Conservation (phyloP, 2,329 filamentous ascomycete species). For the Xylariaceae sp. region DNA sequence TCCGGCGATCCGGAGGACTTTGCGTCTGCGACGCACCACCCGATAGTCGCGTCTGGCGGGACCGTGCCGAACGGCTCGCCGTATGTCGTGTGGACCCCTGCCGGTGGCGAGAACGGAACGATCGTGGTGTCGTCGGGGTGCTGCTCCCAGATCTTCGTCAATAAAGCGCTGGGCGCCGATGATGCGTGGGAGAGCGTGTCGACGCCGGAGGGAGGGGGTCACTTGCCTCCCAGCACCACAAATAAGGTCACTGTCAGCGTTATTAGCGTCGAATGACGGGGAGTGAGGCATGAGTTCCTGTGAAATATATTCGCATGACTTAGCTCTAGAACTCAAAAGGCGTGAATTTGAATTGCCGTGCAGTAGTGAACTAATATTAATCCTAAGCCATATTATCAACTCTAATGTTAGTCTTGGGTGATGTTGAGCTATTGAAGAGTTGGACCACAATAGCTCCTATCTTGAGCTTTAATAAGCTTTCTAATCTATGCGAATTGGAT, state of each 20-base stretch:
- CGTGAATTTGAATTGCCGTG: too few relatives aligned
- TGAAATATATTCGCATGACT: too few relatives aligned
- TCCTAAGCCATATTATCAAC: too few relatives aligned
- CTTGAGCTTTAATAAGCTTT: too few relatives aligned
- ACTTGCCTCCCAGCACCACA: slow-evolving; percentile 45
- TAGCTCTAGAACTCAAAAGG: too few relatives aligned
- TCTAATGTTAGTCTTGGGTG: too few relatives aligned
- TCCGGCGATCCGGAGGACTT: slow-evolving; percentile 35
- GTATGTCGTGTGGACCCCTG: slow-evolving; percentile 40
- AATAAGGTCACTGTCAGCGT: slow-evolving; percentile 40
- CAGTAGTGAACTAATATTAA: too few relatives aligned
- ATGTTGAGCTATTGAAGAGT: too few relatives aligned
- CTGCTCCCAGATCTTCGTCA: slow-evolving; percentile 36
- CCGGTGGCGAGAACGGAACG: slow-evolving; percentile 37
- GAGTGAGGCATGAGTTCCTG: background rate
- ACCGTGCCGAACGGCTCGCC: slow-evolving; percentile 36
- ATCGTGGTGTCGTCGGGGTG: slow-evolving; percentile 39
- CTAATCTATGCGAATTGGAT: background rate
- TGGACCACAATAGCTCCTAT: too few relatives aligned
- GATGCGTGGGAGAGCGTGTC: slow-evolving; percentile 33
- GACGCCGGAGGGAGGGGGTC: slow-evolving; percentile 35
- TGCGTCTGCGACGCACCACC: slow-evolving; percentile 23
- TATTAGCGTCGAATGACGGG: slow-evolving; percentile 10
- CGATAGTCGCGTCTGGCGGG: slow-evolving; percentile 29
- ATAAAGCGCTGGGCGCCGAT: slow-evolving; percentile 35